Percentiles rank a stretch among this genome's conserved stretches.
phyloP scores from a whole-genome alignment of 31 red algal species.

The Asparagopsis taxiformis region DNA sequence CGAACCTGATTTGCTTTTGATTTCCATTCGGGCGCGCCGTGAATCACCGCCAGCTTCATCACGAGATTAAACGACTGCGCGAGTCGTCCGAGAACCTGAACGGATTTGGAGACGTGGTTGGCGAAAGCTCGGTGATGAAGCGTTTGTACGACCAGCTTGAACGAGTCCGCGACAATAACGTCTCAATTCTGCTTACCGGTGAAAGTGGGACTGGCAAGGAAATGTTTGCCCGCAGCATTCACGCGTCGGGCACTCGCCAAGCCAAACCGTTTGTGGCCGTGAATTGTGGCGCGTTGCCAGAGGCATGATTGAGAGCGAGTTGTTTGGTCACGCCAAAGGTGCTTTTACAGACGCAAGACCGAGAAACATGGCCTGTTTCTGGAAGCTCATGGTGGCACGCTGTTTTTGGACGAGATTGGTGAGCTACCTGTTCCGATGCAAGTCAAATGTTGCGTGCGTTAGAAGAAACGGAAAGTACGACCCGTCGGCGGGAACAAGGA shows the following conservation, averaged over 20 bases:
- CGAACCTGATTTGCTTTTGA: not conserved
- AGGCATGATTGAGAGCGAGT: not conserved
- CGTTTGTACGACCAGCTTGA: not conserved
- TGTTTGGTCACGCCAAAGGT: constrained; percentile 29
- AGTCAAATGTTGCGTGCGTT: constrained; percentile 3
- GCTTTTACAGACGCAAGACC: constrained; percentile 15
- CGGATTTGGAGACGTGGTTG: not conserved
- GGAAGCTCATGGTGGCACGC: constrained; percentile 2
- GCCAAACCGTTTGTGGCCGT: constrained; percentile 13
- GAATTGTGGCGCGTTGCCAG: constrained; percentile 8
- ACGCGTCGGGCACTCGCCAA: not conserved
- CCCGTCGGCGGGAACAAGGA: not conserved
- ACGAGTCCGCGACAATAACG: not conserved
- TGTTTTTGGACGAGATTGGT: constrained; percentile 27
- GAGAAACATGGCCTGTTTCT: not conserved
- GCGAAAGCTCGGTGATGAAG: not conserved
- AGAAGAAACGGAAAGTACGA: not conserved
- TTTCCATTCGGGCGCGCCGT: too few relatives aligned
- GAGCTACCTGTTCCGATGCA: not conserved
- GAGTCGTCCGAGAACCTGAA: not conserved
- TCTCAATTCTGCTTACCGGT: constrained; percentile 6
- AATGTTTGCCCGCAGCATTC: constrained; percentile 2
- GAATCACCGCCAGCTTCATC: not conserved
- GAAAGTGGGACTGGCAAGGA: constrained; percentile 35
- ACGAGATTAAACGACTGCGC: not conserved